phyloP scores from a whole-genome alignment of 2,329 filamentous ascomycete species.

The Scedosporium boydii region DNA sequence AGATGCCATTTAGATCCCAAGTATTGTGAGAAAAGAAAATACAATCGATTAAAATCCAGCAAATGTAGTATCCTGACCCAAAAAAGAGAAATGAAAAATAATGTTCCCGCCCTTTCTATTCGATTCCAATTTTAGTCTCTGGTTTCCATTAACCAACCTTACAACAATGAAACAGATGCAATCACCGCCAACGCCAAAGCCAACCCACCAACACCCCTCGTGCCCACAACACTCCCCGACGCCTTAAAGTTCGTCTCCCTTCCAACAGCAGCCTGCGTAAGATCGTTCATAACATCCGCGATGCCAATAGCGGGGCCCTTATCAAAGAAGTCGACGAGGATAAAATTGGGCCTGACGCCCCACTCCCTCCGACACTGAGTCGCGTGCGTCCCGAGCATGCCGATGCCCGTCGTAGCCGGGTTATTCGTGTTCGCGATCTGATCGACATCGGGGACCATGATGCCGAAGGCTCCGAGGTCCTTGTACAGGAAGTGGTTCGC shows the following conservation, averaged over 20 bases:
- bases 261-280: conserved; percentile 15
- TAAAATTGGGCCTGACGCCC: conserved; percentile 57
- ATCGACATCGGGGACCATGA: conserved; percentile 52
- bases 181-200: not conserved
- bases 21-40: too few relatives aligned
- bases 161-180: not conserved
- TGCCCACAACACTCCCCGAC: not conserved
- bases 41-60: too few relatives aligned
- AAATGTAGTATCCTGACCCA: too few relatives aligned
- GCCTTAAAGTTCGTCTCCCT: not conserved
- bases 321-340: conserved; percentile 75
- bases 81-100: not conserved
- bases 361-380: conserved; percentile 47
- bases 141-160: not conserved
- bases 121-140: too few relatives aligned
- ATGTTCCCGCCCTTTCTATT: not conserved
- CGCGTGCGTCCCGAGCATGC: conserved; percentile 45
- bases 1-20: too few relatives aligned
- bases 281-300: conserved; percentile 58
- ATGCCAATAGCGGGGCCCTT: conserved; percentile 59
- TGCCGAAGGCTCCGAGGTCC: conserved; percentile 40
- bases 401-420: conserved; percentile 39
- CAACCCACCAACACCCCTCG: not conserved
- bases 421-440: conserved; percentile 58
- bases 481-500: conserved; percentile 75